Evolutionary conservation across 1,284 basidiomycete genomes (phyloP), one percentile per base, ranked within the genome.

Genomic region (Apiotrichum sp.): DNA sequence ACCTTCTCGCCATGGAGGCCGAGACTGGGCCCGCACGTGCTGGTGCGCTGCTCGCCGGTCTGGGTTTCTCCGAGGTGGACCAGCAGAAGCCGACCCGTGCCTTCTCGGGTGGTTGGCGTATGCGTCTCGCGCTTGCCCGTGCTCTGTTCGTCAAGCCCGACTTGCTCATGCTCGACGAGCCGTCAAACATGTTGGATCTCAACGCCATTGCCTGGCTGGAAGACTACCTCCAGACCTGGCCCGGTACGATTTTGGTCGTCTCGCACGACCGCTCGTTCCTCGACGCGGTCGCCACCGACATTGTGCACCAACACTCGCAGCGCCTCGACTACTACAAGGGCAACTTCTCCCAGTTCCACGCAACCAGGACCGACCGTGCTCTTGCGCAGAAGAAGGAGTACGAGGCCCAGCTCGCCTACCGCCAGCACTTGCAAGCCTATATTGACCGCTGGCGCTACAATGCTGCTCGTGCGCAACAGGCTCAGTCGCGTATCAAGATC

Each of bases 21-120:
- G 95, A 93, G 71, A 95, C 89, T 64, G 96, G 93, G 4, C 96
- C 96, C 9, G 88, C 91, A 4, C 80, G 96, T 59, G 96, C 96
- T 16, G 92, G 92, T 5, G 83, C 88, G 6, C 79, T 98, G 33
- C 81, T 98, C 47, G 91, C 90, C 43, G 93, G 93, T 69, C 83
- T 98, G 33, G 95, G 95, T 11, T 98, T 98, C 78, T 83, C 84
- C 61, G 88, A 95, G 68, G 79, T 80, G 14, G 95, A 98, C 74
- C 95, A 98, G 76, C 80, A 83, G 59, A 81, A 81, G 65, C 84
- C 84, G 34, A 95, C 91, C 4, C 86, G 78, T 70, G 85, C 88
- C 1, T 99, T 99, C 81, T 96, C 91, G 74, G 95, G 96, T 80
- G 95, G 96, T 79, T 99, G 95, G 95, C 84, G 95, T 62, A 98